A percentile compares a stretch with the other conserved stretches of the same genome.
phyloP scores from a whole-genome alignment of 1,139 yeast genomes.

The Blastobotrys buckinghamii region DNA sequence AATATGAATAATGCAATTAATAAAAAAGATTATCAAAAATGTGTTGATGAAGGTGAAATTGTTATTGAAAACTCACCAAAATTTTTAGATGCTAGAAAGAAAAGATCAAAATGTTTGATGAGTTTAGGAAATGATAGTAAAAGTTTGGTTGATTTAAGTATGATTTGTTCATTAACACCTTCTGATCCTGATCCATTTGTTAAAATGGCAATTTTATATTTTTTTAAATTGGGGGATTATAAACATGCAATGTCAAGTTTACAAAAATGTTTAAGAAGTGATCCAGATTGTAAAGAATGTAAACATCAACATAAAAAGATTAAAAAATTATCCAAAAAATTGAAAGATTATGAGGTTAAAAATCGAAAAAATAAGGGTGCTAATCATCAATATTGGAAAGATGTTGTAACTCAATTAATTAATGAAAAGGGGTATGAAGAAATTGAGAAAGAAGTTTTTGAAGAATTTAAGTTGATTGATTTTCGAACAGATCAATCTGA shows the following conservation, averaged over 20 bases:
- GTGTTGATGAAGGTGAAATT: conserved; percentile 26
- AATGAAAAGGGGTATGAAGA: conserved; percentile 19
- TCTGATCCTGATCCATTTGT: conserved; percentile 28
- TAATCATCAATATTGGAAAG: conserved; percentile 32
- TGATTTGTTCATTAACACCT: conserved; percentile 23
- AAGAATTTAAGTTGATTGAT: no score
- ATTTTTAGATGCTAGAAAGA: conserved; percentile 22
- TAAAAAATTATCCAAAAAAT: conserved; percentile 34
- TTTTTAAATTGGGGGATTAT: conserved; percentile 48
- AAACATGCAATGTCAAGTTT: conserved; percentile 45
- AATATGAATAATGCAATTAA: conserved; percentile 18
- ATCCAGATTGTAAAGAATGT: conserved; percentile 59
- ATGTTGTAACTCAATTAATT: conserved; percentile 21
- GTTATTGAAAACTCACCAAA: conserved; percentile 31
- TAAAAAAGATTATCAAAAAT: conserved; percentile 25
- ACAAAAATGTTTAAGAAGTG: conserved; percentile 59
- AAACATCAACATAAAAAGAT: conserved; percentile 44
- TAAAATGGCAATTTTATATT: conserved; percentile 39
- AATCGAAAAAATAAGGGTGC: conserved; percentile 30
- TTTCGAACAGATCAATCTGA: no score
- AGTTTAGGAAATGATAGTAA: conserved; percentile 28
- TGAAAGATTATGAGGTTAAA: conserved; percentile 18
- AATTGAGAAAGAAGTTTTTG: conserved; percentile 12
- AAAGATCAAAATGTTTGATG: conserved; percentile 33
- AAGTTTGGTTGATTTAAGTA: conserved; percentile 32